Base-by-base conservation (phyloP, 2,329 filamentous ascomycete species). In the Aspergillus novofumigatus region DNA sequence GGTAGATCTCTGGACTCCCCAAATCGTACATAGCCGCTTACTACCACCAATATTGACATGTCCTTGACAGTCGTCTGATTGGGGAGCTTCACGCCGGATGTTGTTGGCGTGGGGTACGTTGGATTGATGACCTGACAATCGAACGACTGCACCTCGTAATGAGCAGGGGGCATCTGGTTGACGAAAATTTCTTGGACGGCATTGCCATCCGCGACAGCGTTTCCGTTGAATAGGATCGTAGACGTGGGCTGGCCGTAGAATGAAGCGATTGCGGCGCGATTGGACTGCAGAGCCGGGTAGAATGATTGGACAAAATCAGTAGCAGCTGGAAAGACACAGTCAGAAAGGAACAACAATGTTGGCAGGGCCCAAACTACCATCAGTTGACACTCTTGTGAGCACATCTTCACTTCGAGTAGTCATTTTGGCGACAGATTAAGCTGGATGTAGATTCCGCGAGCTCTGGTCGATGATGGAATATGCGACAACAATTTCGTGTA, bases 161-260 rank as follows among this genome's bases (percentile, higher is more conserved):
- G 86, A 75, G 76, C 77, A 64, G 63, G 75, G 48, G 78, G 84
- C 75, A 88, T 83, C 65, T 91, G 85, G 5, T 82, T 81, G 56
- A 86, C 81, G 62, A 92, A 89, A 28, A 91, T 81, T 20, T 81
- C 80, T 65, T 88, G 85, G 66, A 92, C 87, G 48, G 86, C 85
- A 52, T 78, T 76, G 0, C 86, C 87, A 55, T 84, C 81, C 35
- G 82, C 73, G 41, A 90, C 77, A 2, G 83, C 74, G 50, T 86
- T 86, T 65, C 92, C 91, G 76, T 96, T 96, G 80, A 92, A 87
- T 66, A 86, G 83, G 67, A 96, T 92, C 69, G 86, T 85, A 52
- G 90, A 77, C 3, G 80, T 67, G 0, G 73, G 81, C 10, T 80
- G 64, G 25, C 82, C 83, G 79, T 96, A 96, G 80, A 87, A 95